Conservation (phyloP, 73 alveolate species). For the Paraurostyla sp. region DNA sequence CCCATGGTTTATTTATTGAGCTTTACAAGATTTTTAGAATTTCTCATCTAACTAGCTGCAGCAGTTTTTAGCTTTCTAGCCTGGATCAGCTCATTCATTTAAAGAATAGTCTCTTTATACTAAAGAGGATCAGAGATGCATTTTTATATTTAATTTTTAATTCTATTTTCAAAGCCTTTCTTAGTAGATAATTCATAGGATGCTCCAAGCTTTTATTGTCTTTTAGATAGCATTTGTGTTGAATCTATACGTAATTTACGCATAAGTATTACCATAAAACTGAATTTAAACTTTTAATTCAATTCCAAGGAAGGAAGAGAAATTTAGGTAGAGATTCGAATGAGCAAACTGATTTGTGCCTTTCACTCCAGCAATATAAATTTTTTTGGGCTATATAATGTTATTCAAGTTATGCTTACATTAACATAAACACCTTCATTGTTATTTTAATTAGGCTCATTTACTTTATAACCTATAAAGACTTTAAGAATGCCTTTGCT, state of each 20-base stretch:
- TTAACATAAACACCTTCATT: constrained; percentile 30
- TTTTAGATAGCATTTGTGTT: neutral
- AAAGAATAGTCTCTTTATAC: neutral
- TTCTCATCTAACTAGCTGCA: neutral
- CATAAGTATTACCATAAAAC: neutral
- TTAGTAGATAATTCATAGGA: neutral
- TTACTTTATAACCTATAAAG: neutral
- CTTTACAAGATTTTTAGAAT: neutral
- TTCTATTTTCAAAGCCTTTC: constrained; percentile 43
- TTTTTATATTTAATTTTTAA: neutral
- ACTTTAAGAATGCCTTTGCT: constrained; percentile 30
- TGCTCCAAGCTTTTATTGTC: neutral
- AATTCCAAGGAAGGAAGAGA: neutral
- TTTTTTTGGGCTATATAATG: constrained; percentile 26
- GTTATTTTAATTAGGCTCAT: neutral
- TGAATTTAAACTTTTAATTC: neutral
- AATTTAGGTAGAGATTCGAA: neutral
- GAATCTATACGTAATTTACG: neutral
- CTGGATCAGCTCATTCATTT: neutral
- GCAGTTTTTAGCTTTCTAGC: constrained; percentile 24
- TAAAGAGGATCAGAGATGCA: constrained; percentile 4
- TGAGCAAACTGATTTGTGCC: constrained; percentile 9
- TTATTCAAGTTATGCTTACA: neutral
- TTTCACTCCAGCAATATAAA: constrained; percentile 6
- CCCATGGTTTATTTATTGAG: constrained; percentile 46